Conservation (phyloP, 129 eudicot species). For the Pseudognaphalium luteoalbum region DNA sequence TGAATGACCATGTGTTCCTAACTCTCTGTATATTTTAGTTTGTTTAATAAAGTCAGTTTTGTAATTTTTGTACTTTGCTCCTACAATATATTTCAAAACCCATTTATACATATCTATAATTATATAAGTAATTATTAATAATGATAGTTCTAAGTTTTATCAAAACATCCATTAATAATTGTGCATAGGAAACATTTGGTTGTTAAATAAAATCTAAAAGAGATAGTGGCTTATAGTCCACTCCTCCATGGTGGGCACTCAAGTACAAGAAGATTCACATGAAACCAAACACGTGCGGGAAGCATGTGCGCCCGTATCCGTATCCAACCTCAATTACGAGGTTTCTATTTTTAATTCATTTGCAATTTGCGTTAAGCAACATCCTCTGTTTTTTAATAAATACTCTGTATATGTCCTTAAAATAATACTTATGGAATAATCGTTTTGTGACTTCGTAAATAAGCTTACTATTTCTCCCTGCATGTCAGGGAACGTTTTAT, state of each 20-base stretch:
- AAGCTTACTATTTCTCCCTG: neutral
- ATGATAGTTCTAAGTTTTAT: no score
- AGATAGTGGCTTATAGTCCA: conserved; percentile 30
- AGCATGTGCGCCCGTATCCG: conserved; percentile 33
- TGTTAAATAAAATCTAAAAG: neutral
- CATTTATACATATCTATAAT: no score
- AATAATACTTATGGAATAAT: neutral
- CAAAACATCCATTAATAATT: neutral
- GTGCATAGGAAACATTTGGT: neutral
- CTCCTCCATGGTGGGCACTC: conserved; percentile 31
- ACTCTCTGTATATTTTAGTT: no score
- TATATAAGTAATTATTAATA: no score
- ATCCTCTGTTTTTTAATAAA: conserved; percentile 12
- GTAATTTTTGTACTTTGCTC: no score
- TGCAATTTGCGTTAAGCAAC: conserved; percentile 29
- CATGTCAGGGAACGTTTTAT: neutral
- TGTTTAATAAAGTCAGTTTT: no score
- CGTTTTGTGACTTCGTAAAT: neutral
- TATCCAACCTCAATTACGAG: conserved; percentile 29
- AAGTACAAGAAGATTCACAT: conserved; percentile 28
- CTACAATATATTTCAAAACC: no score
- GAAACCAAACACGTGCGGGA: conserved; percentile 36
- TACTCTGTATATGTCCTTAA: neutral
- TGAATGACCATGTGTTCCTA: no score
- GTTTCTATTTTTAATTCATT: conserved; percentile 17